Evolutionary conservation across 2,329 filamentous ascomycete genomes (phyloP).

Genomic region (Phoma herbarum): DNA sequence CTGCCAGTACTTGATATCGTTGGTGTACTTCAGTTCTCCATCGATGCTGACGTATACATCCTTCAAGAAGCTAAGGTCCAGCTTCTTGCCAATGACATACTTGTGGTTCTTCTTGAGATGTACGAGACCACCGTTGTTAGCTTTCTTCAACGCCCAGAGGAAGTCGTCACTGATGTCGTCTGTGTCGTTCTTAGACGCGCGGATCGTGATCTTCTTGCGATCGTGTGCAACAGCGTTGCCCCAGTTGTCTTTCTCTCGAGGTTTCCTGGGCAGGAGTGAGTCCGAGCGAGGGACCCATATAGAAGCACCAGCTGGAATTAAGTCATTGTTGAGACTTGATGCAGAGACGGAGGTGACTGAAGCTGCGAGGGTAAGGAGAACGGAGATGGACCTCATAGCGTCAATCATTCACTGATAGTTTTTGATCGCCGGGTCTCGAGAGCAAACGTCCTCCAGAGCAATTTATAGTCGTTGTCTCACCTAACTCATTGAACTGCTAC

Average conservation of each 20-base stretch:
- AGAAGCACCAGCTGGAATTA: constrained; percentile 30
- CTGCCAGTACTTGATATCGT: constrained; percentile 60
- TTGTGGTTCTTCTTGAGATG: constrained; percentile 63
- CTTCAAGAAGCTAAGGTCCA: constrained; percentile 67
- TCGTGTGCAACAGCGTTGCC: constrained; percentile 45
- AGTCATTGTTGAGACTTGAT: constrained; percentile 19
- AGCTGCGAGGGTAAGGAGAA: constrained; percentile 26
- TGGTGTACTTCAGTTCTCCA: constrained; percentile 61
- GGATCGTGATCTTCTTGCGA: constrained; percentile 60
- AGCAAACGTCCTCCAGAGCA: neutral
- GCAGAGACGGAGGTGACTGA: constrained; percentile 27
- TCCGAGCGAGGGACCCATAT: constrained; percentile 16
- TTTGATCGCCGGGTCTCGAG: neutral
- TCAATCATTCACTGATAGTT: neutral
- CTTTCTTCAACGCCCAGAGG: constrained; percentile 61
- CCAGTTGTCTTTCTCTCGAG: constrained; percentile 41
- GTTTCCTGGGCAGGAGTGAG: constrained; percentile 19
- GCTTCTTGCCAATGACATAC: constrained; percentile 66
- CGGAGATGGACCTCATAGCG: constrained; percentile 33
- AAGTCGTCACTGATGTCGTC: constrained; percentile 68
- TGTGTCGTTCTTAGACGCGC: constrained; percentile 61
- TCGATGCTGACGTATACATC: constrained; percentile 67
- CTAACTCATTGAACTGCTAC: neutral
- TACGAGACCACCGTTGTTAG: constrained; percentile 67
- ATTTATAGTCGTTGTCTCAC: neutral